Evolutionary conservation across 2,329 filamentous ascomycete species (phyloP).

Genomic region (Fusarium sarcochroum): DNA sequence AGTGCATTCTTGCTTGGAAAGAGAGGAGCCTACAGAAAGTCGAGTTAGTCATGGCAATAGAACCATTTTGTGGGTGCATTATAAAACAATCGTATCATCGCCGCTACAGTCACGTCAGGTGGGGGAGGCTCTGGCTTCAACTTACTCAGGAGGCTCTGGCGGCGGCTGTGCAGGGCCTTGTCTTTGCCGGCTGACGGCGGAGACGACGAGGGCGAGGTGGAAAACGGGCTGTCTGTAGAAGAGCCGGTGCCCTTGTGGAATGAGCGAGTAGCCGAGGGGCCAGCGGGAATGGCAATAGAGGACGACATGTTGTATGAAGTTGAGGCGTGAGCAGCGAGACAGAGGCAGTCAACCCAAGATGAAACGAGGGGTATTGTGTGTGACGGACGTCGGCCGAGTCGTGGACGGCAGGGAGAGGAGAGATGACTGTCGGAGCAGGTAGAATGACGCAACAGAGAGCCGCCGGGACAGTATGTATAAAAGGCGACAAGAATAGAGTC

Average conservation of each 20-base stretch:
- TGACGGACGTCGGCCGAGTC: constrained; percentile 28
- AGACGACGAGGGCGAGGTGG: constrained; percentile 64
- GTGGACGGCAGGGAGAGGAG: constrained; percentile 19
- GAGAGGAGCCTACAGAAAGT: constrained; percentile 72
- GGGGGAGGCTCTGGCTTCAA: constrained; percentile 13
- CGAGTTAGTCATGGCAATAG: constrained; percentile 48
- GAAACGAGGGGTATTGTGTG: constrained; percentile 42
- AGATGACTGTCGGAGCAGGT: constrained; percentile 18
- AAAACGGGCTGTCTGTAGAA: constrained; percentile 60
- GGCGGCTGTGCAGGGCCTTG: constrained; percentile 66
- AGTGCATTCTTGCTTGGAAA: constrained; percentile 82
- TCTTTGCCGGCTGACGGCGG: constrained; percentile 66
- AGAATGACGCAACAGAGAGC: constrained; percentile 45
- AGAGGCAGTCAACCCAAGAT: constrained; percentile 25
- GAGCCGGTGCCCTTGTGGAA: constrained; percentile 63
- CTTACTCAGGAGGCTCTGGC: constrained; percentile 74
- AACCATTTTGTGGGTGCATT: constrained; percentile 9
- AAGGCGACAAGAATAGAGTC: constrained; percentile 15
- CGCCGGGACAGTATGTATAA: constrained; percentile 15
- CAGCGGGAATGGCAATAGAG: constrained; percentile 76
- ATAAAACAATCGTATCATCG: constrained; percentile 32
- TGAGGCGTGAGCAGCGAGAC: constrained; percentile 17
- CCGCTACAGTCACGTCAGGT: constrained; percentile 19
- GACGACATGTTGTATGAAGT: constrained; percentile 67
- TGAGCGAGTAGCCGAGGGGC: constrained; percentile 52